These are phyloP conservation scores for Linnemannia zychae DNA, from an alignment of 192 early-diverging fungal genomes.

Conservation along the genomic window DNA sequence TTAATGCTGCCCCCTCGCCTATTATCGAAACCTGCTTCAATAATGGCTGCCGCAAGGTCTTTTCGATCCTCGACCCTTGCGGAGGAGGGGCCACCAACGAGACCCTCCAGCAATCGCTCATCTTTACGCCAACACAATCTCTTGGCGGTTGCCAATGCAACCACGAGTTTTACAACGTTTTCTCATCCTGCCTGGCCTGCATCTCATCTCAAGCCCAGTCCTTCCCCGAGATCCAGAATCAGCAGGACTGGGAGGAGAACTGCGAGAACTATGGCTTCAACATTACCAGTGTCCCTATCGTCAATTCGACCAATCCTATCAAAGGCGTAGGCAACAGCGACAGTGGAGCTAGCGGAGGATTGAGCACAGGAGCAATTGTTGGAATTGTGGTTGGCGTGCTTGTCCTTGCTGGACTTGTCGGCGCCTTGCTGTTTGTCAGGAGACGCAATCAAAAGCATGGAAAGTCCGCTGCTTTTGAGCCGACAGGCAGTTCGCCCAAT, in stretches of 20 bases:
- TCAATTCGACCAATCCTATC: conserved; percentile 15
- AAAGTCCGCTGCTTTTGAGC: conserved; percentile 12
- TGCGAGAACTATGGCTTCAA: conserved; percentile 43
- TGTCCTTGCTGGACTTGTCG: conserved; percentile 17
- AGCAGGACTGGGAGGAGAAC: conserved; percentile 34
- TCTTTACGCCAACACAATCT: conserved; percentile 41
- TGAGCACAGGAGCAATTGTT: conserved; percentile 48
- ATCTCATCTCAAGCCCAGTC: conserved; percentile 32
- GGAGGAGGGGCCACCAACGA: conserved; percentile 45
- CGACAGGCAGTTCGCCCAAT: neutral
- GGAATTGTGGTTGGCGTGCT: conserved; percentile 44
- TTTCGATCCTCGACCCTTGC: conserved; percentile 31
- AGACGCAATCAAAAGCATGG: conserved; percentile 18
- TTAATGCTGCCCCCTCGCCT: conserved; percentile 9
- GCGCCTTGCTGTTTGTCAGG: conserved; percentile 12
- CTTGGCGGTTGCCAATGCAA: conserved; percentile 53
- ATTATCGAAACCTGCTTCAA: conserved; percentile 27
- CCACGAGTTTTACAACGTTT: conserved; percentile 19
- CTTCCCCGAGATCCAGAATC: conserved; percentile 39
- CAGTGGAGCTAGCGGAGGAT: neutral
- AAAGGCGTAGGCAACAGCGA: neutral
- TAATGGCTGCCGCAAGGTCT: conserved; percentile 27
- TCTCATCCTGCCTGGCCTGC: conserved; percentile 43
- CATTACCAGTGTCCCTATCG: conserved; percentile 23
- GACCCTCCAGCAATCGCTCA: conserved; percentile 38